Conservation (phyloP, 2,329 filamentous ascomycete species). For the Pseudocercospora macadamiae region DNA sequence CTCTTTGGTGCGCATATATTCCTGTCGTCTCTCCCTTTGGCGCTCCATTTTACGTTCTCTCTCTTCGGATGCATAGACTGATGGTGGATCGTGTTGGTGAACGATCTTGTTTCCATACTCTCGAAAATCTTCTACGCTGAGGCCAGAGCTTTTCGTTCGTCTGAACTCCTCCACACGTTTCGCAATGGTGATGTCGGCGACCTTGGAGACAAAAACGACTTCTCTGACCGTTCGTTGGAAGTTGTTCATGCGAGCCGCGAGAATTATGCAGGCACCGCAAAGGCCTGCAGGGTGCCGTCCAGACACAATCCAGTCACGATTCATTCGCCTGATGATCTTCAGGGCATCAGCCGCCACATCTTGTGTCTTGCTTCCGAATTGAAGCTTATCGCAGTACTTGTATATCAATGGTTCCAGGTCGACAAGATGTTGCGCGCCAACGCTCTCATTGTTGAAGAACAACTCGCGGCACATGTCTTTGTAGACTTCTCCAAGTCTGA, state of each 20-base stretch:
- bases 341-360: slow-evolving; percentile 88
- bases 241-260: slow-evolving; percentile 97
- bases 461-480: slow-evolving; percentile 73
- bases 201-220: slow-evolving; percentile 97
- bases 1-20: slow-evolving; percentile 20
- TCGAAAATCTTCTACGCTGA: slow-evolving; percentile 87
- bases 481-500: slow-evolving; percentile 86
- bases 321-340: slow-evolving; percentile 88
- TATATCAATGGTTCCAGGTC: slow-evolving; percentile 89
- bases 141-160: slow-evolving; percentile 76
- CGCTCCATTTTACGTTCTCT: slow-evolving; percentile 42
- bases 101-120: slow-evolving; percentile 69
- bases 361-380: slow-evolving; percentile 80
- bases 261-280: slow-evolving; percentile 89
- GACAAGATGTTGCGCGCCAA: slow-evolving; percentile 59
- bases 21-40: slow-evolving; percentile 36
- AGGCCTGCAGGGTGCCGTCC: slow-evolving; percentile 91
- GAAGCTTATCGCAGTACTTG: slow-evolving; percentile 86
- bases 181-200: slow-evolving; percentile 89
- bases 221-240: slow-evolving; percentile 90
- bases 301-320: slow-evolving; percentile 94
- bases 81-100: slow-evolving; percentile 77
- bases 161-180: slow-evolving; percentile 92
- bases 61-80: slow-evolving; percentile 70
- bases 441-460: slow-evolving; percentile 60